Conservation (phyloP, 257 asterid genomes). For the Nicotiana obtusifolia region DNA sequence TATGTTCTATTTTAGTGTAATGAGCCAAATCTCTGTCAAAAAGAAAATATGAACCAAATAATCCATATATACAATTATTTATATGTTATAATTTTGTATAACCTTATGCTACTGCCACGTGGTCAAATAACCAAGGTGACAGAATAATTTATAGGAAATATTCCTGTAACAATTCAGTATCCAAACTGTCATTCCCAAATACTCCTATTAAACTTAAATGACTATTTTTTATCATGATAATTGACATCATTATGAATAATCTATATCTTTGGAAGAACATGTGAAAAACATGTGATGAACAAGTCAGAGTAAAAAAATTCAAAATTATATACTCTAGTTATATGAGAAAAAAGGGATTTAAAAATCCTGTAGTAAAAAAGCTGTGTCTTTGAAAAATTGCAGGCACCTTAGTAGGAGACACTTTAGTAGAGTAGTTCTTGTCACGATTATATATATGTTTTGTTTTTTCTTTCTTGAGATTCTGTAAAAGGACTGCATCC, state of each 20-base stretch:
- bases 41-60: too few species aligned
- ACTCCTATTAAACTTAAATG: too few species aligned
- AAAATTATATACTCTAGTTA: background rate
- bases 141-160: background rate
- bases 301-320: background rate
- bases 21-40: too few species aligned
- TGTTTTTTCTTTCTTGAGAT: constrained; percentile 25
- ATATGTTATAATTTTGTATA: too few species aligned
- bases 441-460: background rate
- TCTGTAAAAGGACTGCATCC: constrained; percentile 32
- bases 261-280: background rate
- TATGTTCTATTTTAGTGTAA: too few species aligned
- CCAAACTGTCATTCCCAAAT: background rate
- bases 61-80: too few species aligned
- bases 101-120: too few species aligned
- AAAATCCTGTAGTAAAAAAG: background rate
- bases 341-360: background rate
- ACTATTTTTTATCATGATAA: background rate
- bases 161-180: background rate
- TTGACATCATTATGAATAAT: background rate
- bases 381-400: background rate
- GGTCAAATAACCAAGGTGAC: too few species aligned
- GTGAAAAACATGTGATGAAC: background rate
- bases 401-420: background rate
- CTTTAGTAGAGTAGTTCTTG: background rate